Conservation (phyloP, 768 basidiomycete genomes). For the Suillus luteus region DNA sequence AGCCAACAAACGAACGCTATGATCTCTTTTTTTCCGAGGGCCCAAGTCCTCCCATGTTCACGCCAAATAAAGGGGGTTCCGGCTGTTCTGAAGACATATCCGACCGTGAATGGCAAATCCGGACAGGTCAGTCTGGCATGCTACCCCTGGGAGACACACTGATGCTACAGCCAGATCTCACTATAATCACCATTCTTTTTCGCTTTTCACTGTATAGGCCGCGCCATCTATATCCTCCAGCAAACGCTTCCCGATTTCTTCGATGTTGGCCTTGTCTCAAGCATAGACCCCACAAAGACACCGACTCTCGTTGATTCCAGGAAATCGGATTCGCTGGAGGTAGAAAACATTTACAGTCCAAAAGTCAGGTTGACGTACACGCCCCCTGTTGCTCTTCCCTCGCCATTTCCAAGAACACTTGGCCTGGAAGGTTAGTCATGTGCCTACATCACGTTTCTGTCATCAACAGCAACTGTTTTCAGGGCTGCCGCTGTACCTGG, state of each 20-base stretch:
- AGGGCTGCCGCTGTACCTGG: conserved; percentile 75
- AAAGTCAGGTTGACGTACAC: conserved; percentile 66
- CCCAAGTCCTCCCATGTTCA: conserved; percentile 25
- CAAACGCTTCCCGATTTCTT: conserved; percentile 77
- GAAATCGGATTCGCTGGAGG: conserved; percentile 23
- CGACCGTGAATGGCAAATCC: conserved; percentile 78
- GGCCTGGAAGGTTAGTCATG: conserved; percentile 63
- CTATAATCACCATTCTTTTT: conserved; percentile 8
- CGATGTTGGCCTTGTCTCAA: conserved; percentile 60
- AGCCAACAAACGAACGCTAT: conserved; percentile 9
- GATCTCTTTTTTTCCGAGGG: conserved; percentile 12
- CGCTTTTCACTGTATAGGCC: conserved; percentile 44
- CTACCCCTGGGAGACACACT: conserved; percentile 24
- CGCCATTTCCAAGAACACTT: conserved; percentile 69
- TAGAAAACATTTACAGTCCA: conserved; percentile 62
- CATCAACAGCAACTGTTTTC: background rate
- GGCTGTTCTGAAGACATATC: conserved; percentile 39
- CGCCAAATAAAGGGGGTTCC: conserved; percentile 21
- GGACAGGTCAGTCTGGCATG: conserved; percentile 53
- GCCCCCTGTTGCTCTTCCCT: conserved; percentile 63
- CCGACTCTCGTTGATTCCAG: conserved; percentile 29
- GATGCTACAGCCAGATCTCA: conserved; percentile 29
- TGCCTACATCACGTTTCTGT: background rate
- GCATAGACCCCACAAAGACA: conserved; percentile 48
- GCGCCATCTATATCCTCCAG: conserved; percentile 67